phyloP scores from a whole-genome alignment of 1,284 basidiomycete species.

The Apiotrichum laibachii region DNA sequence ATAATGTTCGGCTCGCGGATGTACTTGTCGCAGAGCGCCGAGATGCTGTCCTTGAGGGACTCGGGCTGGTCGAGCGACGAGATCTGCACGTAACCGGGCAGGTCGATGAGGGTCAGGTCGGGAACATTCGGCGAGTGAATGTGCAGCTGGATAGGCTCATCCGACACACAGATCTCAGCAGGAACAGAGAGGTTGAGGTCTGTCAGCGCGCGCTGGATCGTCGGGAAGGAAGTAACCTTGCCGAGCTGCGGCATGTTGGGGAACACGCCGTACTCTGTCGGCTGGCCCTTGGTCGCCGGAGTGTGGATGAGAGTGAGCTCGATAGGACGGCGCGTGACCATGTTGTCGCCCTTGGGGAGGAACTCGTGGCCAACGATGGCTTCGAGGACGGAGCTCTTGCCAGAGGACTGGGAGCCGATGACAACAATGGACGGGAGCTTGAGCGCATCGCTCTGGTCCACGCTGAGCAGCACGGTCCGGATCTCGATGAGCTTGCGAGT shows the following conservation, averaged over 20 bases:
- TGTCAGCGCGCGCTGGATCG: conserved; percentile 87
- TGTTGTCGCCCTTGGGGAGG: conserved; percentile 88
- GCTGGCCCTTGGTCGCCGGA: conserved; percentile 58
- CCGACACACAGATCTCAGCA: conserved; percentile 81
- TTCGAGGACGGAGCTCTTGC: conserved; percentile 96
- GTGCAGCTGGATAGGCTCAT: conserved; percentile 91
- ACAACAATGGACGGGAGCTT: conserved; percentile 97
- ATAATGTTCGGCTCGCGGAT: conserved; percentile 98
- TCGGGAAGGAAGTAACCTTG: conserved; percentile 81
- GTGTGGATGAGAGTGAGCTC: conserved; percentile 96
- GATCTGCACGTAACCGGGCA: conserved; percentile 97
- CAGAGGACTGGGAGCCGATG: conserved; percentile 95
- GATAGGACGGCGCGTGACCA: conserved; percentile 98
- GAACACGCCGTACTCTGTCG: conserved; percentile 89
- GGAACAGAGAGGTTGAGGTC: conserved; percentile 95
- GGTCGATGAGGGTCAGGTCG: conserved; percentile 93
- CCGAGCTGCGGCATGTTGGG: conserved; percentile 67
- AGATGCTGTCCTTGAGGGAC: conserved; percentile 87
- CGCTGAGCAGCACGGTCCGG: conserved; percentile 83
- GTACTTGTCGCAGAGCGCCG: conserved; percentile 86
- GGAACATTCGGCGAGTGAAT: conserved; percentile 95
- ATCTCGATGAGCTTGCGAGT: conserved; percentile 97
- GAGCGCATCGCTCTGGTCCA: conserved; percentile 90
- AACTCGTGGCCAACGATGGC: conserved; percentile 98
- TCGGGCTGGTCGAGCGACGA: conserved; percentile 95